Evolutionary conservation across 495 filamentous ascomycete species (phyloP), one percentile per base, ranked within the genome.

Genomic region (Cudoniella acicularis): DNA sequence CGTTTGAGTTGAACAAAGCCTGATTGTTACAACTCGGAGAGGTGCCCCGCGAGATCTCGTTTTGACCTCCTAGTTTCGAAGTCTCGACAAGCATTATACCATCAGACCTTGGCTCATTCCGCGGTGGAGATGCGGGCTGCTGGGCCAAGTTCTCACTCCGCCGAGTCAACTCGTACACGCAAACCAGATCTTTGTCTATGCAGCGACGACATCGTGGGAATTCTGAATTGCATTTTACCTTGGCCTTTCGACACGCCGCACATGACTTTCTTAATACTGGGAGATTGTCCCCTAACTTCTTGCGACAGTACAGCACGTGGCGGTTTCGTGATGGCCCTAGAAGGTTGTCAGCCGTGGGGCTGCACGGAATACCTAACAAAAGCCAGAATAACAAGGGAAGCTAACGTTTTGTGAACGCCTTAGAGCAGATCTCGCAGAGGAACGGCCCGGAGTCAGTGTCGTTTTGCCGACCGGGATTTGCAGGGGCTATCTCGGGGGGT

Each of bases 171-270:
- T 60, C 57, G 21, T 60, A 60, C 2, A 54, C 47, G 48, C 57
- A 60, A 47, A 36, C 25, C 6, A 60, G 10, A 10, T 25, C 50
- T 21, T 42, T 60, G 13, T 60, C 50, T 13, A 10, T 20, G 18
- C 57, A 60, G 0, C 57, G 57, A 60, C 47, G 21, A 54, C 57
- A 60, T n/a, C 2, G 10, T 60, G 49, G 57, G 36, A 60, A 40
- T 54, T 54, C 57, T 18, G 57, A 60, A 41, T 54, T 40, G 57
- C 57, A 60, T 60, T 30, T 60, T 53, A 24, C 57, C 36, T 60
- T 60, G 57, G 57, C 57, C 27, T 60, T 60, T 42, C 57, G 57
- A 60, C 57, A 60, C 3, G 57, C 57, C 22, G 49, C 57, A 60
- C 57, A 60, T 54, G 57, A 60, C 27, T 60, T 60, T 49, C 57